Conservation (phyloP, 371 early-diverging fungal species). For the Rhizopus delemar region DNA sequence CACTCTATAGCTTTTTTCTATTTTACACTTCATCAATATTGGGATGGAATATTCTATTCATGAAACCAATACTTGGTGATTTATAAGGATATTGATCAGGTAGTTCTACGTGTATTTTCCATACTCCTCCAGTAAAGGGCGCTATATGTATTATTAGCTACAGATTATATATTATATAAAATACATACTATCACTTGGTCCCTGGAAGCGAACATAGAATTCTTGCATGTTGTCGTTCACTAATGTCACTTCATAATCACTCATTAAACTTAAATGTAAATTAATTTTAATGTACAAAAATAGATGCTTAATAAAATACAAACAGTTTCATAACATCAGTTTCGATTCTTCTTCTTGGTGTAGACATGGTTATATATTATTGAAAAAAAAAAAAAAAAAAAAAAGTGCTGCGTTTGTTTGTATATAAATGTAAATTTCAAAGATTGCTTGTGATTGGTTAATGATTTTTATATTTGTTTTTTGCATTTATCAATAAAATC, state of each 20-base stretch:
- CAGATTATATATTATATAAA: no score
- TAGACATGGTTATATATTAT: conserved; percentile 63
- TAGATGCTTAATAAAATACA: conserved; percentile 6
- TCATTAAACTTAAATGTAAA: conserved; percentile 78
- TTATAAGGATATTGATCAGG: conserved; percentile 99
- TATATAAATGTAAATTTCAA: no score
- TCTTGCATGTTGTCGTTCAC: conserved; percentile 99
- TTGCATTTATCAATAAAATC: no score
- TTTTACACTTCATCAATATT: conserved; percentile 98
- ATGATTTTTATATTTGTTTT: no score
- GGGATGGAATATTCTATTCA: conserved; percentile 99
- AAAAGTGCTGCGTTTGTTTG: no score
- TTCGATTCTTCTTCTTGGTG: conserved; percentile 91
- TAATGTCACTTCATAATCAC: conserved; percentile 95
- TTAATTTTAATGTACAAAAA: neutral
- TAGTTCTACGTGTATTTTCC: conserved; percentile 97
- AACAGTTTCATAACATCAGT: conserved; percentile 98
- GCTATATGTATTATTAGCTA: conserved; percentile 49
- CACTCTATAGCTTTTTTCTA: neutral
- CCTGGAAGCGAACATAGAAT: conserved; percentile 92
- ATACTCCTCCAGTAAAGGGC: conserved; percentile 92
- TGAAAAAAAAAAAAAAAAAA: neutral
- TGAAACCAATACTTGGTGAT: conserved; percentile 99
- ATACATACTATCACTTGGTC: conserved; percentile 87
- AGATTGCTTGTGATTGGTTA: no score